Evolutionary conservation across 176 grass and related monocot genomes (phyloP), one percentile per base, ranked within the genome.

Genomic region (Puya raimondii): DNA sequence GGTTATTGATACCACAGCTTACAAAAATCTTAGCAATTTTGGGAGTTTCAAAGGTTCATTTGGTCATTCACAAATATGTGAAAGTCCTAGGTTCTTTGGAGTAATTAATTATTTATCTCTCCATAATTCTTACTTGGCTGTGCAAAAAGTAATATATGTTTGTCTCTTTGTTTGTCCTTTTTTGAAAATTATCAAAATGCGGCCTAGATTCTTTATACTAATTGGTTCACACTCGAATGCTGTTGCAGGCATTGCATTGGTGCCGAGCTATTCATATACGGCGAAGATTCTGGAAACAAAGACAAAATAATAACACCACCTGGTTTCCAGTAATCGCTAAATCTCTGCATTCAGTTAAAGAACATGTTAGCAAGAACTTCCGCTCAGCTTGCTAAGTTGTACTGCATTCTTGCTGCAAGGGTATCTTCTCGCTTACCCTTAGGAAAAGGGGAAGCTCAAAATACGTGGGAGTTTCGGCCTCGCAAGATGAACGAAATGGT

Each of bases 191-290:
- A 59, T 17, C 9, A 59, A 16, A 59, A 17, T 17, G 54, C 18
- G 0, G 15, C 14, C 10, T 59, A 59, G 0, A 15, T 17, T 59
- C 54, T 59, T 20, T 17, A 59, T 56, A 59, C 5, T 59, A 21
- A 59, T 59, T 17, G 18, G 18, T 59, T 59, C 54, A 59, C 18
- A 59, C 2, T 7, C 1, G 9, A 59, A 48, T 50, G 21, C 64
- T 69, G 74, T 15, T 92, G 70, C 86, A 92, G 89, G 81, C 81
- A 88, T 90, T 87, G 81, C 68, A 66, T 85, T 83, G 89, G 93
- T 66, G 84, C 86, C 2, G 86, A 87, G 80, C 73, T 96, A 57
- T 80, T 87, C 74, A 64, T 92, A 29, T 85, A 85, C 17, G 66
- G 75, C 76, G 79, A 79, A 52, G 74, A 82, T 73, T 53, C 65